phyloP scores from a whole-genome alignment of 2,329 filamentous ascomycete species.

The Purpureocillium lavendulum region DNA sequence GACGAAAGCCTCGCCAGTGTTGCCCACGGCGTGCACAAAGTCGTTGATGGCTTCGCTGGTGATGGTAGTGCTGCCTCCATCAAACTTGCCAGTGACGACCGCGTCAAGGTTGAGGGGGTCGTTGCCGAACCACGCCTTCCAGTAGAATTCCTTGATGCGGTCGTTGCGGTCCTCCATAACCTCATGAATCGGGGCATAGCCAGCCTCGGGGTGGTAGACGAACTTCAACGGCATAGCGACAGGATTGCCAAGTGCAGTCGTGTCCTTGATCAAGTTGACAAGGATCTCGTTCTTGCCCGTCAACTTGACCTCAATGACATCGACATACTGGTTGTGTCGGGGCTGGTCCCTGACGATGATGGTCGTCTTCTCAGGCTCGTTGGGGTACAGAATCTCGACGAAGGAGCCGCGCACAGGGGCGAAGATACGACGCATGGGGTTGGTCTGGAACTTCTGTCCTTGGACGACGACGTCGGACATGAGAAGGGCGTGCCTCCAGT shows the following conservation, averaged over 20 bases:
- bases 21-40: conserved; percentile 98
- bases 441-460: conserved; percentile 93
- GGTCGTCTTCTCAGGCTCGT: conserved; percentile 72
- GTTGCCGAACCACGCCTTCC: conserved; percentile 91
- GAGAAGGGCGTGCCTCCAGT: conserved; percentile 92
- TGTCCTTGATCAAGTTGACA: conserved; percentile 87
- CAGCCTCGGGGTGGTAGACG: conserved; percentile 88
- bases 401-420: conserved; percentile 78
- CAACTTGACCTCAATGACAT: conserved; percentile 80
- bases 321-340: conserved; percentile 75
- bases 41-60: conserved; percentile 92
- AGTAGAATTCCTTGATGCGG: conserved; percentile 99
- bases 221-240: conserved; percentile 82
- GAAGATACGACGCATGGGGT: conserved; percentile 88
- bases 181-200: conserved; percentile 95
- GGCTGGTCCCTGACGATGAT: conserved; percentile 85
- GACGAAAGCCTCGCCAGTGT: conserved; percentile 94
- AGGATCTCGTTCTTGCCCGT: conserved; percentile 69
- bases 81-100: conserved; percentile 78
- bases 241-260: conserved; percentile 74
- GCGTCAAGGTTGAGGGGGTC: conserved; percentile 78
- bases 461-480: conserved; percentile 90
- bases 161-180: conserved; percentile 96
- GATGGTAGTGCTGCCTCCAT: conserved; percentile 79
- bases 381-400: conserved; percentile 78